Base-by-base conservation (phyloP, 2,329 filamentous ascomycete genomes). In the Epichloe festucae region DNA sequence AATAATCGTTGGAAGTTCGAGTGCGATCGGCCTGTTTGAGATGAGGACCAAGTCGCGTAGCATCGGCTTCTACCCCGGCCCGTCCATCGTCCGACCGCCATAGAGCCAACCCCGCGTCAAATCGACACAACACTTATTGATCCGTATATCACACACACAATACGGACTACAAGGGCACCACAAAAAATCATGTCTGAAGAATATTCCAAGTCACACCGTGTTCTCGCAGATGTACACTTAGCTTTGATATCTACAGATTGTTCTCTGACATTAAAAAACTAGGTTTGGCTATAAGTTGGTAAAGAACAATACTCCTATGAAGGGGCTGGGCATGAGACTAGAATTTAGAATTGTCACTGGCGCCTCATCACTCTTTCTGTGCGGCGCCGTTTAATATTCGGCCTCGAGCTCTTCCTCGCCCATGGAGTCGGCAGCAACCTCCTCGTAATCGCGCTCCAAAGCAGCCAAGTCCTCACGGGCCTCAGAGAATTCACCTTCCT, bases 401-500 rank as follows among this genome's bases (percentile, higher is more conserved):
- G 87, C 87, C 74, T 94, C 89, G 62, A 79, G 75, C 66, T 90
- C 88, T 63, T 94, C 90, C 58, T 82, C 87, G 68, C 90, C 90
- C 63, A 95, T 74, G 57, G 89, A 95, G 74, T 97, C 91, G 65
- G 89, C 88, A 59, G 89, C 91, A 67, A 97, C 93, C 76, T 98
- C 93, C 76, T 96, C 91, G 76, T 98, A 98, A 71, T 98, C 91
- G 62, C 90, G 85, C 82, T 98, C 93, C 57, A 98, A 81, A 62
- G 93, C 93, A 70, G 93, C 93, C 71, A 98, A 77, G 76, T 98
- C 93, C 77, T 98, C 93, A 71, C 93, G 90, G 59, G 93, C 93
- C 79, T 98, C 93, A 53, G 89, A 95, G 82, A 98, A 98, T 75
- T 98, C 93, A 73, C 93, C 93, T 74, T 98, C 93, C 81, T 98